Percentiles rank a stretch among this genome's conserved stretches.
These are phyloP conservation scores for Coemansia sp. DNA, from an alignment of 192 early-diverging fungal genomes.

Conservation along the genomic window DNA sequence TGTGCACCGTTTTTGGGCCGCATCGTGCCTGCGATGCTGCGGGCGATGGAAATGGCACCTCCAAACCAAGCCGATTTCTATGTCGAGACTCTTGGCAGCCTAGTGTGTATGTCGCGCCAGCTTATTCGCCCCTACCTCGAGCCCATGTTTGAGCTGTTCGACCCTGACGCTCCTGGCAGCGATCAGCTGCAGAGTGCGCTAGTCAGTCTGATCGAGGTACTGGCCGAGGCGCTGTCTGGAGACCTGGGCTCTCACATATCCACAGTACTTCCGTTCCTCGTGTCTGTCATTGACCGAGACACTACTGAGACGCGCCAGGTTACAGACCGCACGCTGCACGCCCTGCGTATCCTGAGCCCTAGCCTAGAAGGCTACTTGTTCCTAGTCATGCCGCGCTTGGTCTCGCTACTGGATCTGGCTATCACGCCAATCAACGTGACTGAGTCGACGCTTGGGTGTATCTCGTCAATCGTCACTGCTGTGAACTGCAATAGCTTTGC, in stretches of 20 bases:
- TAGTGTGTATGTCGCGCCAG: constrained; percentile 83
- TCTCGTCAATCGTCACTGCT: constrained; percentile 72
- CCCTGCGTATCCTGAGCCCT: constrained; percentile 77
- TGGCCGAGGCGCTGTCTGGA: constrained; percentile 81
- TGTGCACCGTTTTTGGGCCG: constrained; percentile 20
- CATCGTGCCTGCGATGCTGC: constrained; percentile 87
- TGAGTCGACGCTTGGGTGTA: constrained; percentile 67
- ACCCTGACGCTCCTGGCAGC: constrained; percentile 67
- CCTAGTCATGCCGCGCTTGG: constrained; percentile 82
- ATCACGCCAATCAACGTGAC: constrained; percentile 65
- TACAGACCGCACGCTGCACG: constrained; percentile 72
- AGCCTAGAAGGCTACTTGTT: constrained; percentile 93
- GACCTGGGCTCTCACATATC: constrained; percentile 87
- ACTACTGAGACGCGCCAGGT: constrained; percentile 66
- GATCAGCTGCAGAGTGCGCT: constrained; percentile 75
- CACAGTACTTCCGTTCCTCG: constrained; percentile 75
- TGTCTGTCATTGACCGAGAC: constrained; percentile 85
- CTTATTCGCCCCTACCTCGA: constrained; percentile 86
- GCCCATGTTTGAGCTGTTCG: constrained; percentile 78
- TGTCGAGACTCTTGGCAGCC: constrained; percentile 81
- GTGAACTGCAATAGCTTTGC: constrained; percentile 85
- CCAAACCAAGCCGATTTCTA: constrained; percentile 82
- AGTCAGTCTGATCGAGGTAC: constrained; percentile 81
- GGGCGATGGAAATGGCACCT: constrained; percentile 83
- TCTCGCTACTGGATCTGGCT: constrained; percentile 75